Evolutionary conservation across 2,329 filamentous ascomycete genomes (phyloP).

Genomic region (Colletotrichum eremochloae): DNA sequence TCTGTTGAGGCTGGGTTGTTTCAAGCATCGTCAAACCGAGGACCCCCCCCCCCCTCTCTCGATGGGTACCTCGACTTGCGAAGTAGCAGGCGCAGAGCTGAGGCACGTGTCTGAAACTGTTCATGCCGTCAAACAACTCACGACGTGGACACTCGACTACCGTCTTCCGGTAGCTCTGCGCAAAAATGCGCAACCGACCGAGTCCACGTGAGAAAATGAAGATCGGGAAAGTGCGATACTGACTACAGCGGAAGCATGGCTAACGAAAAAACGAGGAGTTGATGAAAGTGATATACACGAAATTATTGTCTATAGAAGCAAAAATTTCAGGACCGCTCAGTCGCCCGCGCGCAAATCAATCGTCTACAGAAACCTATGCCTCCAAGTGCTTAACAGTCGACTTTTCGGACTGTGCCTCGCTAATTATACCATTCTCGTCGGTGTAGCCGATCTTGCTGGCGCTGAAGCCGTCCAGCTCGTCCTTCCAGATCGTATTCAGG

Average conservation of each 20-base stretch:
- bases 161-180: background rate
- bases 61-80: background rate
- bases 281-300: background rate
- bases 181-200: too few relatives aligned
- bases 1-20: background rate
- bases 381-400: constrained; percentile 33
- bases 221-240: background rate
- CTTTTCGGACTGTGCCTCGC: constrained; percentile 23
- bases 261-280: background rate
- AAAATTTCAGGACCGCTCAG: background rate
- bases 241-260: background rate
- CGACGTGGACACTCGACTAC: background rate
- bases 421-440: constrained; percentile 32
- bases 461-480: constrained; percentile 38
- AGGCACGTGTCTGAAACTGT: background rate
- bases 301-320: background rate
- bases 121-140: background rate
- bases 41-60: background rate
- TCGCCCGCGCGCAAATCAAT: background rate
- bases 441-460: constrained; percentile 35
- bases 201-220: background rate
- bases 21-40: background rate
- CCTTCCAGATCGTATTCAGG: constrained; percentile 62
- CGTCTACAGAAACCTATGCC: background rate
- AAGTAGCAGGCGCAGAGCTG: background rate